Base-by-base conservation (phyloP, 352 stramenopile genomes). In the Phytophthora sp. region DNA sequence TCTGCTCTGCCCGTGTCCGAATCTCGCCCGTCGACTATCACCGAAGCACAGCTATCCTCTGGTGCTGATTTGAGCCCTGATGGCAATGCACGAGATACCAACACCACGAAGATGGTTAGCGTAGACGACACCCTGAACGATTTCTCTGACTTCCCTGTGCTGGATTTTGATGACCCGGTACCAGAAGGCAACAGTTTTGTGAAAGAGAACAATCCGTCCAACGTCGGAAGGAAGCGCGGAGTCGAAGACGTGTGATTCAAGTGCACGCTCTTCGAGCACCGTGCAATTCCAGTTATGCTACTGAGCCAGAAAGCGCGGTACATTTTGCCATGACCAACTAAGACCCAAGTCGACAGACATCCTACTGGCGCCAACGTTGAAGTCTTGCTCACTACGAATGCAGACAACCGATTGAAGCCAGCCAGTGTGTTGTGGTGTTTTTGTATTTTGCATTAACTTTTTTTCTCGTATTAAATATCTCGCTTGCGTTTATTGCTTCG, bases 121-220 rank as follows among this genome's bases (percentile, higher is more conserved):
- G 53, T 88, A 15, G 76, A 89, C 26, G 82, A 89, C 55, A 66
- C 70, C 18, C 58, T 93, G 65, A 87, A 91, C 49, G 85, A 89
- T 51, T 94, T 94, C 48, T 66, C 69, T 4, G 83, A 94, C 54
- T 91, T 94, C 32, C 73, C 79, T 2, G 83, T 86, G 37, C 72
- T 94, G 24, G 82, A 90, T 58, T 89, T 94, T 53, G 75, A 80
- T 23, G 81, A 91, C 21, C 79, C 86, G n/a, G 62, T 89, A 43
- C 66, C 78, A 54, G 80, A 84, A 27, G 78, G 74, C 49, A 71
- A 66, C 39, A 76, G 75, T 56, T 77, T 73, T 58, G 83, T 80
- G 69, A 92, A 89, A 63, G 83, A 91, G 31, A 89, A 90, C 65
- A 72, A 77, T 15, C 55, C 75, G 46, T 76, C 53, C 15, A 66